These are phyloP conservation scores for Lecanicillium sp. DNA, from an alignment of 2,329 filamentous ascomycete species.

Conservation along the genomic window DNA sequence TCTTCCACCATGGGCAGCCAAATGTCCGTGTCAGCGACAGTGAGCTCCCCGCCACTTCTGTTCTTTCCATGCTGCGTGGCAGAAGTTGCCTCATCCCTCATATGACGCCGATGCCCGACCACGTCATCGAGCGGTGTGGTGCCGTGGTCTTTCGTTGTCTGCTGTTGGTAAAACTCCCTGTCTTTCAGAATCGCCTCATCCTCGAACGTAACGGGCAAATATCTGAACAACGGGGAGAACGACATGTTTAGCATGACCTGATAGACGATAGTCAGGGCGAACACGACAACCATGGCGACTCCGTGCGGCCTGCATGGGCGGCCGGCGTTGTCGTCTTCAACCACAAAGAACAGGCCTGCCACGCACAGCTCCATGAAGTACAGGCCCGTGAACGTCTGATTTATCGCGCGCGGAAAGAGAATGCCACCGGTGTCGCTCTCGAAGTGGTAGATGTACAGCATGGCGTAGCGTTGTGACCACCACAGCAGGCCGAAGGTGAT, in stretches of 20 bases:
- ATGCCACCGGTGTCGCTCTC: constrained; percentile 86
- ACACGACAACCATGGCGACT: constrained; percentile 71
- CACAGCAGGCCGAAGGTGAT: constrained; percentile 88
- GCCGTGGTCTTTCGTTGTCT: no score
- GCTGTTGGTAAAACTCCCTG: no score
- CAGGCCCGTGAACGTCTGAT: constrained; percentile 88
- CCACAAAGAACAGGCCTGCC: constrained; percentile 82
- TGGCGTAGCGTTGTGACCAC: constrained; percentile 91
- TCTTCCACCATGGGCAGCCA: no score
- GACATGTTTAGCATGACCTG: constrained; percentile 75
- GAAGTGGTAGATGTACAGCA: constrained; percentile 89
- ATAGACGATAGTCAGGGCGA: constrained; percentile 64
- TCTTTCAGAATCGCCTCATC: constrained; percentile 91
- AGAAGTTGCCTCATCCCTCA: no score
- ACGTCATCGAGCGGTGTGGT: no score
- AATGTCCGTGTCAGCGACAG: no score
- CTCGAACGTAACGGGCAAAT: constrained; percentile 89
- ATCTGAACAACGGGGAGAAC: constrained; percentile 78
- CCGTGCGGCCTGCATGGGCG: constrained; percentile 66
- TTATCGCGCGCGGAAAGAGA: constrained; percentile 84
- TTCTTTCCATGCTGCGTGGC: no score
- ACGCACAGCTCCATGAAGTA: constrained; percentile 92
- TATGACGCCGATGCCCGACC: no score
- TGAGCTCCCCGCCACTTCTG: no score
- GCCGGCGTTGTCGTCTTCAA: constrained; percentile 44